Base-by-base conservation (phyloP, 306 rosid species). In the Trichosanthes cucumerina region DNA sequence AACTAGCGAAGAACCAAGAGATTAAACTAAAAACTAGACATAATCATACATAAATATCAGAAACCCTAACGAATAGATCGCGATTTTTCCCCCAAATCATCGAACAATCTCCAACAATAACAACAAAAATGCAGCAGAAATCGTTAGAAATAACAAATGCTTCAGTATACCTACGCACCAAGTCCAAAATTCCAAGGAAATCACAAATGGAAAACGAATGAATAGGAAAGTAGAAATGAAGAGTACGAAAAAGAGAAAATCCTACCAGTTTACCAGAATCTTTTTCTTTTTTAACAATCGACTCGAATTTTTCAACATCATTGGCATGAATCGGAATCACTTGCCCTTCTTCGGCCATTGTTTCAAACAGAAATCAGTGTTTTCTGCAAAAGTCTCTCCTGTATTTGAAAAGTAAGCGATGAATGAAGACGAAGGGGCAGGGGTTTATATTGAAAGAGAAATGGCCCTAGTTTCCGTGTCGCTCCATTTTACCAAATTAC, bases 181-280 rank as follows among this genome's bases (percentile, higher is more conserved):
- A 44, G 44, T 46, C 21, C 36, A 24, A 70, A 43, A 43, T 14
- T 70, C 56, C 54, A 66, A 1, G 2, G n/a, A 41, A 69, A 69
- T 69, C 36, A 69, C 6, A 43, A 43, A 69, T 50, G 8, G 46
- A 14, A 65, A 68, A 10, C 5, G 31, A 19, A 39, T 68, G 9
- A n/a, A 68, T 0, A 10, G 4, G 6, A 19, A 43, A 69, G 56
- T 44, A 43, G 36, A 69, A 69, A 41, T 41, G 75, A 36, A 46
- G 21, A 12, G 5, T 5, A 12, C 0, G 7, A 14, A 13, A 6
- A 23, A 14, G 7, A 6, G 18, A 21, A 43, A 69, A 12, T 2
- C 44, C 46, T 79, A 89, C 93, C 86, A 87, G 80, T 81, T 87
- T 86, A 19, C 83, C 80, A 65, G 89, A 23, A 1, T 74, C 87